Base-by-base conservation (phyloP, 129 eudicot species). In the Centrapalus pauciflorus region DNA sequence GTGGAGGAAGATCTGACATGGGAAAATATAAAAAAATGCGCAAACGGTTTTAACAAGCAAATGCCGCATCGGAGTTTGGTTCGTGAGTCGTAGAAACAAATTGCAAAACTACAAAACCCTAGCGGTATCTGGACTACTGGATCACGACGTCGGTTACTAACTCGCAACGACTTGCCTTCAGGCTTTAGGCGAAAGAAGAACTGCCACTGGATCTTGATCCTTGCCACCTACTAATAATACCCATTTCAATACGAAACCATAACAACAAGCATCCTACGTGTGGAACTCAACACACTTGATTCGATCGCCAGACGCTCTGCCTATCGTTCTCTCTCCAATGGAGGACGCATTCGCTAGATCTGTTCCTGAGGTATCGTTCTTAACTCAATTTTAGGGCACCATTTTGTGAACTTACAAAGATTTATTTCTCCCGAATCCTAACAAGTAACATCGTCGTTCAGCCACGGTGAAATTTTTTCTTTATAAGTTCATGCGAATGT, bases 311-410 rank as follows among this genome's bases (percentile, higher is more conserved):
- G 62, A 27, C 17, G 34, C 62, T 7, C 43, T 34, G 12, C 64
- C 30, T 45, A 7, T 12, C 69, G 80, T 69, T 71, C 76, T 76
- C 78, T 67, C 77, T 74, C 69, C 65, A 45, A 90, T 90, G 97
- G 96, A 90, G 73, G 90, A 90, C 84, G 97, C 97, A 52, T 87
- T 69, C 57, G 96, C 88, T 16, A 84, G 95, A 90, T 87, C 97
- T 65, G 88, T 74, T 41, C 14, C 87, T 21, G 96, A 90, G 95
- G 97, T 87, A 48, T 17, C 4, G 23, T 27, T 4, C 23, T 14
- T 25, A 25, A 28, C 12, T 37, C 70, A 49, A 19, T 29, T 41
- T 55, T 28, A 6, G 0, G 0, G 5, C 10, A 34, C 49, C 43
- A 13, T 2, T n/a, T 16, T 38, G 50, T 50, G 21, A 49, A 37